Conservation (phyloP, 345 rosid genomes). For the Bretschneidera sinensis region DNA sequence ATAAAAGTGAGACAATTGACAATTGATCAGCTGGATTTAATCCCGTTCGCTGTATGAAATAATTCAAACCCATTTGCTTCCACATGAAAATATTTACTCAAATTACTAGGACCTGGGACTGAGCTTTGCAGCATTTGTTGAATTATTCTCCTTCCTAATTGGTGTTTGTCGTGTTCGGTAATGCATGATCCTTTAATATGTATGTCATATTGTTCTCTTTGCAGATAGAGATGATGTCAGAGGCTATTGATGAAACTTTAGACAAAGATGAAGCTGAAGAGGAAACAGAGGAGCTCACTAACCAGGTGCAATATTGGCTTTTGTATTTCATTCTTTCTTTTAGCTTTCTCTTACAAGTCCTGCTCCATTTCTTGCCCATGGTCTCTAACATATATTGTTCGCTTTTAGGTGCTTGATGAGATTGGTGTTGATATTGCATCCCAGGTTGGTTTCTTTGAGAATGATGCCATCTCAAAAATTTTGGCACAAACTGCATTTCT, state of each 20-base stretch:
- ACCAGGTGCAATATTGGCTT: slow-evolving; percentile 49
- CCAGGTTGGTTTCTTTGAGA: slow-evolving; percentile 51
- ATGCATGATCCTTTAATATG: too few relatives aligned
- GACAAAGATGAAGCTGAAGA: slow-evolving; percentile 99
- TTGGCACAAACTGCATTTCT: background rate
- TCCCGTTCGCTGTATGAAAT: background rate
- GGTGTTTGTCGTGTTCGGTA: too few relatives aligned
- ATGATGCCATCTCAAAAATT: background rate
- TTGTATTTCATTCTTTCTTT: too few relatives aligned
- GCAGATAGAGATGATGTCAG: slow-evolving; percentile 98
- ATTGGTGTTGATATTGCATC: slow-evolving; percentile 97
- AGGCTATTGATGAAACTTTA: slow-evolving; percentile 88
- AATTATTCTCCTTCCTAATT: background rate
- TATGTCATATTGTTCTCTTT: slow-evolving; percentile 1
- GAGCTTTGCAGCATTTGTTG: background rate
- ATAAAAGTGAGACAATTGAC: too few relatives aligned
- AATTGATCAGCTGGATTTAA: too few relatives aligned
- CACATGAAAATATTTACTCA: background rate
- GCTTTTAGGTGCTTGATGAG: slow-evolving; percentile 86
- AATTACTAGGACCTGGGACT: background rate
- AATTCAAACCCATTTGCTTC: background rate
- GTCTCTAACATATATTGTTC: slow-evolving; percentile 16
- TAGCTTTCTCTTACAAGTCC: slow-evolving; percentile 1
- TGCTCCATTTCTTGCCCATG: background rate
- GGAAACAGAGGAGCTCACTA: slow-evolving; percentile 93